Percentiles rank a stretch among this genome's conserved stretches.
These are phyloP conservation scores for Urochloa ruziziensis DNA, from an alignment of 176 grass and related monocot species.

Conservation along the genomic window DNA sequence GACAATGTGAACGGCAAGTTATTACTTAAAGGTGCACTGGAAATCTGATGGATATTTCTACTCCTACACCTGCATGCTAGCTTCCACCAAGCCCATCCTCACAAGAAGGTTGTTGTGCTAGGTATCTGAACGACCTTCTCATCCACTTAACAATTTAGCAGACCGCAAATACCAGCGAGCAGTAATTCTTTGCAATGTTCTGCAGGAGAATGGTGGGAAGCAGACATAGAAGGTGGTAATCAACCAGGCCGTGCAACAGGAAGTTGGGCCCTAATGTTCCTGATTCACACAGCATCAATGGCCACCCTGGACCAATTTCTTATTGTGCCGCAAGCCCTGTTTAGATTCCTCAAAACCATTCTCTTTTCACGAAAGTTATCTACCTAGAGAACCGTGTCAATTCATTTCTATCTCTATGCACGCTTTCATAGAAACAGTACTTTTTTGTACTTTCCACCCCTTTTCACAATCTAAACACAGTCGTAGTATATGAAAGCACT, in stretches of 20 bases:
- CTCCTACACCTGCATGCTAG: not conserved
- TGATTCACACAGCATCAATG: conserved; percentile 72
- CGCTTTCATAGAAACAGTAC: no score
- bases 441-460: no score
- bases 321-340: no score
- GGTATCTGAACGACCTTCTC: conserved; percentile 15
- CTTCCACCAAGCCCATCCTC: no score
- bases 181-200: not conserved
- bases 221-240: conserved; percentile 55
- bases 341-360: no score
- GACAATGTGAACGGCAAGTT: conserved; percentile 30
- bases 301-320: conserved; percentile 52
- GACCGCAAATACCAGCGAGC: not conserved
- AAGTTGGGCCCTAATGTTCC: conserved; percentile 61
- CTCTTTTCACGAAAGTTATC: no score
- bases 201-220: conserved; percentile 73
- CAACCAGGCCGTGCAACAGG: conserved; percentile 48
- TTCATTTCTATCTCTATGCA: no score
- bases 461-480: no score
- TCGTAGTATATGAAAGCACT: no score
- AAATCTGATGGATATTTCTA: not conserved
- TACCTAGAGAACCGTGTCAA: no score
- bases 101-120: conserved; percentile 25
- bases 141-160: not conserved
- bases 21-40: conserved; percentile 22